A percentile compares a stretch with the other conserved stretches of the same genome.
phyloP scores from a whole-genome alignment of 2,329 filamentous ascomycete species.

The Esteya vermicola region DNA sequence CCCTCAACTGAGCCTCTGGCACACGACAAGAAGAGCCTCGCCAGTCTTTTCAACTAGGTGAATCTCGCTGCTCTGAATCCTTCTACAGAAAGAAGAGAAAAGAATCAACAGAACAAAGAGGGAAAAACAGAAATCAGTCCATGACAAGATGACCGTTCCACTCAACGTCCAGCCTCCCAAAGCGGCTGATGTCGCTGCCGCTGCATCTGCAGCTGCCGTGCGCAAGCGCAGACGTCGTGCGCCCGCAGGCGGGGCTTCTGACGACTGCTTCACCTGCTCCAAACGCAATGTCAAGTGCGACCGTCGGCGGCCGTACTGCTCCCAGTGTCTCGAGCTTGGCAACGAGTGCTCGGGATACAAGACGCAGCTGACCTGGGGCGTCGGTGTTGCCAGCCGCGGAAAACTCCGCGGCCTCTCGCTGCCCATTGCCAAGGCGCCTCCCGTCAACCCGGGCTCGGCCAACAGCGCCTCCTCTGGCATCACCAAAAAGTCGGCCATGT shows the following conservation, averaged over 20 bases:
- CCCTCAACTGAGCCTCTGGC: too few relatives aligned
- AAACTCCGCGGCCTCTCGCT: constrained; percentile 84
- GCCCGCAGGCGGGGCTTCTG: constrained; percentile 73
- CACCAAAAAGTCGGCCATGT: constrained; percentile 29
- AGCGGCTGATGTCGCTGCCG: constrained; percentile 15
- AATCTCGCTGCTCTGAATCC: too few relatives aligned
- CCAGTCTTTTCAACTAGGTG: too few relatives aligned
- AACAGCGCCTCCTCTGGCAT: constrained; percentile 12
- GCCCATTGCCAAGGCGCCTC: constrained; percentile 47
- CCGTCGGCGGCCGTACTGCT: constrained; percentile 83
- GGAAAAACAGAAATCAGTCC: too few relatives aligned
- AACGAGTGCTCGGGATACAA: constrained; percentile 94
- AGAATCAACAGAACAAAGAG: too few relatives aligned
- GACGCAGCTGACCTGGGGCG: constrained; percentile 91
- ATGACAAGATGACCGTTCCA: constrained; percentile 31
- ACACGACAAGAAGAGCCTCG: too few relatives aligned
- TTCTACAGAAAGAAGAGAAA: too few relatives aligned
- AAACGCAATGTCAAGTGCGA: constrained; percentile 80
- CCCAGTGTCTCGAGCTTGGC: constrained; percentile 80
- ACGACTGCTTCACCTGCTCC: constrained; percentile 90
- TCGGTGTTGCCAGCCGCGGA: constrained; percentile 87
- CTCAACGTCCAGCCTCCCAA: constrained; percentile 32
- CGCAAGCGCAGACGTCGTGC: constrained; percentile 75
- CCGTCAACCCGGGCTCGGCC: constrained; percentile 25
- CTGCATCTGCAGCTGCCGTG: constrained; percentile 21